phyloP scores from a whole-genome alignment of 2,329 filamentous ascomycete genomes.

The Diaporthe eres region DNA sequence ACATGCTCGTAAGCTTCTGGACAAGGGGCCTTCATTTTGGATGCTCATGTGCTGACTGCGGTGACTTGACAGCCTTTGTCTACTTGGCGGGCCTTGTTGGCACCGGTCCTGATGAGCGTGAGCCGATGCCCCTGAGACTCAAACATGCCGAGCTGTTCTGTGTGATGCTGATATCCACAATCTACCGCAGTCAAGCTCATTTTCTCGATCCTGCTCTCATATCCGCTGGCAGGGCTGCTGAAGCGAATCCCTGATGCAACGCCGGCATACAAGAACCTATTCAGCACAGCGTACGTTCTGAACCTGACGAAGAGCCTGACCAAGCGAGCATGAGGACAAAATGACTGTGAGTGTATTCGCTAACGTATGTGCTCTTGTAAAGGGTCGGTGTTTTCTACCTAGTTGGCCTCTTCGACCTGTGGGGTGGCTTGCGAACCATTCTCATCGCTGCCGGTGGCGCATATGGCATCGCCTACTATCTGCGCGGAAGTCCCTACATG shows the following conservation, averaged over 20 bases:
- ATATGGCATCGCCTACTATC: conserved; percentile 86
- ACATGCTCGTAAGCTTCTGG: conserved; percentile 48
- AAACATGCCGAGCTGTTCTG: background rate
- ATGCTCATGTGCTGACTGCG: conserved; percentile 41
- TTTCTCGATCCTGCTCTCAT: conserved; percentile 90
- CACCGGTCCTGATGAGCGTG: conserved; percentile 62
- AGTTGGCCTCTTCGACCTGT: conserved; percentile 92
- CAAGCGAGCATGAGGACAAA: background rate
- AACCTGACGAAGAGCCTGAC: background rate
- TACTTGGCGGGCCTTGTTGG: conserved; percentile 58
- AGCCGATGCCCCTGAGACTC: conserved; percentile 42
- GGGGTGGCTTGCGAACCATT: conserved; percentile 85
- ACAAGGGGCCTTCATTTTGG: background rate
- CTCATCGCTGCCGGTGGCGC: conserved; percentile 83
- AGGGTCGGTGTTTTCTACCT: conserved; percentile 91
- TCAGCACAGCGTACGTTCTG: conserved; percentile 78
- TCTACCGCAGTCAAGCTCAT: conserved; percentile 88
- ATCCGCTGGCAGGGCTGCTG: conserved; percentile 87
- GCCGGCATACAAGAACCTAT: conserved; percentile 88
- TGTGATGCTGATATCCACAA: conserved; percentile 7
- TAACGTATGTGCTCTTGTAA: background rate
- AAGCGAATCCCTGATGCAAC: conserved; percentile 91
- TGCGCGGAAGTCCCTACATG: conserved; percentile 89
- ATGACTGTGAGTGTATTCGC: background rate
- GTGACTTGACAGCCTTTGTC: conserved; percentile 57